These are phyloP conservation scores for Inga leiocalycina DNA, from an alignment of 306 rosid species.

Conservation along the genomic window DNA sequence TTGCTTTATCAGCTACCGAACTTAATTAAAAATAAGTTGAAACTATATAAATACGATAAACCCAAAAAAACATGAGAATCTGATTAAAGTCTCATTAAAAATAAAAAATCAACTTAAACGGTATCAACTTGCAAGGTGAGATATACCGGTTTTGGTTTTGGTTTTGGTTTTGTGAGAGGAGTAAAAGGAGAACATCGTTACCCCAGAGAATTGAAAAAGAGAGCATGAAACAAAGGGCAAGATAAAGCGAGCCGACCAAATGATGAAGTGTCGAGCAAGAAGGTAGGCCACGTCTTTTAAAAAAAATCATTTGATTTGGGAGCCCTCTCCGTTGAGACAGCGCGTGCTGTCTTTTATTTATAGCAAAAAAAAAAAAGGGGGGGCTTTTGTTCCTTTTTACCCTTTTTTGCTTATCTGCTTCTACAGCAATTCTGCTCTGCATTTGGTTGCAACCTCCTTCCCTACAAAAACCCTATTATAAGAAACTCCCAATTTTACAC, in stretches of 20 bases:
- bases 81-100: no score
- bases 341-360: conserved; percentile 4
- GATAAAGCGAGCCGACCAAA: neutral
- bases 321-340: neutral
- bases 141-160: no score
- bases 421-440: no score
- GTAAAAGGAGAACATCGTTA: neutral
- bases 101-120: no score
- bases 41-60: no score
- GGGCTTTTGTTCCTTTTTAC: neutral
- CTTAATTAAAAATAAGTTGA: no score
- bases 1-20: no score
- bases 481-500: neutral
- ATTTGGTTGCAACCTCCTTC: neutral
- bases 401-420: neutral
- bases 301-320: neutral
- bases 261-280: conserved; percentile 20
- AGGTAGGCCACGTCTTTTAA: conserved; percentile 1
- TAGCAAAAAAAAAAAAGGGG: no score
- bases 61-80: no score
- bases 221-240: neutral
- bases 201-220: neutral
- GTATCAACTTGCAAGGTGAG: no score
- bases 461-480: neutral
- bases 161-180: no score